Evolutionary conservation across 2,329 filamentous ascomycete genomes (phyloP).

Genomic region (Ophiostoma novo-ulmi): DNA sequence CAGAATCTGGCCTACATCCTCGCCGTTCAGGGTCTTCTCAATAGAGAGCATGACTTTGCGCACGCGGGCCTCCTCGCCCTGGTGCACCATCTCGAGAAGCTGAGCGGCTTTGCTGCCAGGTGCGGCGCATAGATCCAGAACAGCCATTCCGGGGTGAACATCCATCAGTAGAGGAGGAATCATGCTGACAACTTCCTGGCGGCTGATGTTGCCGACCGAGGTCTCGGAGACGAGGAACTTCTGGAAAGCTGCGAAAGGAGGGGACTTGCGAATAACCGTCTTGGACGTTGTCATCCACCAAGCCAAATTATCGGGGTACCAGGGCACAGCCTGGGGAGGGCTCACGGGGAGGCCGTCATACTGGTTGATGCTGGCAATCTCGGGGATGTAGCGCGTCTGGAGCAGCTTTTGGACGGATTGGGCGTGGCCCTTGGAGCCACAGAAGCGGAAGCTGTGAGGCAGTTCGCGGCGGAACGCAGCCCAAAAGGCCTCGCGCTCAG

Average conservation of each 20-base stretch:
- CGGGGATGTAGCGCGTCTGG: constrained; percentile 80
- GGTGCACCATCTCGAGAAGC: constrained; percentile 88
- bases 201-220: constrained; percentile 91
- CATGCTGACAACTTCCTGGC: constrained; percentile 98
- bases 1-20: constrained; percentile 41
- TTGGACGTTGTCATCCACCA: constrained; percentile 99
- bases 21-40: constrained; percentile 48
- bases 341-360: constrained; percentile 77
- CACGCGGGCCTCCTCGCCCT: constrained; percentile 83
- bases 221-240: constrained; percentile 98
- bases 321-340: constrained; percentile 73
- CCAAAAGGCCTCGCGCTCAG: constrained; percentile 81
- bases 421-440: constrained; percentile 93
- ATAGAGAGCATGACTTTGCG: constrained; percentile 60
- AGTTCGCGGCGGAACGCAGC: constrained; percentile 73
- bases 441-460: constrained; percentile 96
- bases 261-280: constrained; percentile 87
- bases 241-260: constrained; percentile 91
- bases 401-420: constrained; percentile 84
- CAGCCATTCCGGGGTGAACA: constrained; percentile 82
- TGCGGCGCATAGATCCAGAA: constrained; percentile 92
- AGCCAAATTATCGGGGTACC: constrained; percentile 92
- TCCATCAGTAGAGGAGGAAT: constrained; percentile 94
- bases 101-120: constrained; percentile 97
- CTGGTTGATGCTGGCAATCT: constrained; percentile 78